Conservation (phyloP, 495 filamentous ascomycete species). For the Aspergillus steynii region DNA sequence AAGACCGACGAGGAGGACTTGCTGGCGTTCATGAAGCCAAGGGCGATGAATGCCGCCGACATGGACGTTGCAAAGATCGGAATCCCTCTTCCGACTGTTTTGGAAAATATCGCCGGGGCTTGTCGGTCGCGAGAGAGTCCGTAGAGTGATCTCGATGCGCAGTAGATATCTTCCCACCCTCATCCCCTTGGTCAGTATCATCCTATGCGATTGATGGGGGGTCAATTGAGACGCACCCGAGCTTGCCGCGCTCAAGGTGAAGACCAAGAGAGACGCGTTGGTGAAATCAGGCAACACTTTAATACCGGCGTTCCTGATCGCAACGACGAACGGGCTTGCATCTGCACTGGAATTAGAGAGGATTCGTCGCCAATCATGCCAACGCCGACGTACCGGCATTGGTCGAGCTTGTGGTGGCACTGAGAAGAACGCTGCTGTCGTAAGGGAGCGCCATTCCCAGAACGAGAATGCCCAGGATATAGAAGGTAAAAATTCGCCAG, state of each 20-base stretch:
- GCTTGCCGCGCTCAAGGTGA: conserved; percentile 9
- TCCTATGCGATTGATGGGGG: neutral
- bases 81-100: neutral
- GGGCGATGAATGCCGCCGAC: neutral
- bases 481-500: conserved; percentile 15
- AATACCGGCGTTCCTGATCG: conserved; percentile 4
- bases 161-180: conserved; percentile 8
- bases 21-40: conserved; percentile 4
- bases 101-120: conserved; percentile 2
- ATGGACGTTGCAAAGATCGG: neutral
- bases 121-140: conserved; percentile 7
- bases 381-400: neutral
- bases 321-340: conserved; percentile 15
- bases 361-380: no score
- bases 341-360: neutral
- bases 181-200: neutral
- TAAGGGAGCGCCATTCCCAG: conserved; percentile 8
- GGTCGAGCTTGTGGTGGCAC: conserved; percentile 3
- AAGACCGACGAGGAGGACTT: conserved; percentile 4
- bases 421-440: conserved; percentile 1
- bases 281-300: conserved; percentile 9
- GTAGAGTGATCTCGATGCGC: conserved; percentile 8
- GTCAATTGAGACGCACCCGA: conserved; percentile 1
- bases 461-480: conserved; percentile 8
- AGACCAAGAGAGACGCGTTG: conserved; percentile 11